Conservation (phyloP, 2,329 filamentous ascomycete species). For the Dryadomyces sulphureus region DNA sequence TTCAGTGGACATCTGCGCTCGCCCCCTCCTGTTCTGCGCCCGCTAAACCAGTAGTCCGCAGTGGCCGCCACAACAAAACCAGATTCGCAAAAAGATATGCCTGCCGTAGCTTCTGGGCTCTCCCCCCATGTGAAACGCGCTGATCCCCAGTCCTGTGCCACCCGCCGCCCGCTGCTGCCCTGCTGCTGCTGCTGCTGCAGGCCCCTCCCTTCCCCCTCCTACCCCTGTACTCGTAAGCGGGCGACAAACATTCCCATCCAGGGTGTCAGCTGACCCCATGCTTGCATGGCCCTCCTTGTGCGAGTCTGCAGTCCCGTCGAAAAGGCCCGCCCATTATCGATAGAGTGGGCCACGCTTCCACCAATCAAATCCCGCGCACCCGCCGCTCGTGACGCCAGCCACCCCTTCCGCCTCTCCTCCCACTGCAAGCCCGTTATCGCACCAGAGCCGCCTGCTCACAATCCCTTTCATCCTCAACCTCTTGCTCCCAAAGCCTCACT, state of each 20-base stretch:
- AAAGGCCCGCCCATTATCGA: not conserved
- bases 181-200: too few relatives aligned
- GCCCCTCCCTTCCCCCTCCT: too few relatives aligned
- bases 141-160: too few relatives aligned
- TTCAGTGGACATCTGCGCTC: not conserved
- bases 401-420: conserved; percentile 1
- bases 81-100: not conserved
- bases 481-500: not conserved
- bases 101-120: too few relatives aligned
- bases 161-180: too few relatives aligned
- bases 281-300: not conserved
- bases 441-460: not conserved
- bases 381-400: conserved; percentile 10
- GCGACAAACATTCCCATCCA: not conserved
- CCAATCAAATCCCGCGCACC: conserved; percentile 4
- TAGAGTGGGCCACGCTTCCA: not conserved
- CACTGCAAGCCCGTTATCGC: not conserved
- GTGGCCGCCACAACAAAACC: not conserved
- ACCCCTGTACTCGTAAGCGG: not conserved
- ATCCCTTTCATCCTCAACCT: not conserved
- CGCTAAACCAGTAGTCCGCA: not conserved
- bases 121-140: not conserved
- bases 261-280: not conserved
- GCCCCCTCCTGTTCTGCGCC: not conserved
- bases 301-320: not conserved